Percentiles rank a stretch among this genome's conserved stretches.
Evolutionary conservation across 225 moss, liverwort and hornwort species (phyloP).

Genomic region (Polytrichum formosum): DNA sequence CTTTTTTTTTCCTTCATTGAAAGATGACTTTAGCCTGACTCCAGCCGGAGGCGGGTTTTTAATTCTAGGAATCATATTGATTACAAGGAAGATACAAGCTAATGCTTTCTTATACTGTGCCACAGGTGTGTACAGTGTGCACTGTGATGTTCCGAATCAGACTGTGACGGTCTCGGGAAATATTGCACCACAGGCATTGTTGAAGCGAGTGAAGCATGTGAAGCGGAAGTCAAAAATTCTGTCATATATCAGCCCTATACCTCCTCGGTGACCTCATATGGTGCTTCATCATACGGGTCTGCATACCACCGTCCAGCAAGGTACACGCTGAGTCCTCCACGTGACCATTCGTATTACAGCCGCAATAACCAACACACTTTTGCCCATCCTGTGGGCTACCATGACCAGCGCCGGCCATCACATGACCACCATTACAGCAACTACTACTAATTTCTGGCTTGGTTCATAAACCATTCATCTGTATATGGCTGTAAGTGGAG

Average conservation of each 20-base stretch:
- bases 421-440: slow-evolving; percentile 2
- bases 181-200: slow-evolving; percentile 30
- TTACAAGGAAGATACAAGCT: too few relatives aligned
- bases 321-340: slow-evolving; percentile 19
- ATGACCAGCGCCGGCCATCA: background rate
- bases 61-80: too few relatives aligned
- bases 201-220: slow-evolving; percentile 35
- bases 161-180: slow-evolving; percentile 42
- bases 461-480: too few relatives aligned
- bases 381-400: background rate
- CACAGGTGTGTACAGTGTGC: slow-evolving; percentile 41
- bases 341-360: slow-evolving; percentile 11
- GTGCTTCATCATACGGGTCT: slow-evolving; percentile 17
- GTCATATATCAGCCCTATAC: slow-evolving; percentile 21
- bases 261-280: background rate
- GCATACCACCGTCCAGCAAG: slow-evolving; percentile 9
- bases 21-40: too few relatives aligned
- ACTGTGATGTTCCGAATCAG: slow-evolving; percentile 37
- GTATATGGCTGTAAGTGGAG: too few relatives aligned
- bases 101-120: too few relatives aligned
- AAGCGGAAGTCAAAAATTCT: slow-evolving; percentile 45
- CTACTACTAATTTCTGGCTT: slow-evolving; percentile 2
- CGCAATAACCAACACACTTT: slow-evolving; percentile 5
- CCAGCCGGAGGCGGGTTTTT: too few relatives aligned
- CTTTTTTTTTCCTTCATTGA: too few relatives aligned